These are phyloP conservation scores for Cerioporus squamosus DNA, from an alignment of 1,284 basidiomycete species.

Conservation along the genomic window DNA sequence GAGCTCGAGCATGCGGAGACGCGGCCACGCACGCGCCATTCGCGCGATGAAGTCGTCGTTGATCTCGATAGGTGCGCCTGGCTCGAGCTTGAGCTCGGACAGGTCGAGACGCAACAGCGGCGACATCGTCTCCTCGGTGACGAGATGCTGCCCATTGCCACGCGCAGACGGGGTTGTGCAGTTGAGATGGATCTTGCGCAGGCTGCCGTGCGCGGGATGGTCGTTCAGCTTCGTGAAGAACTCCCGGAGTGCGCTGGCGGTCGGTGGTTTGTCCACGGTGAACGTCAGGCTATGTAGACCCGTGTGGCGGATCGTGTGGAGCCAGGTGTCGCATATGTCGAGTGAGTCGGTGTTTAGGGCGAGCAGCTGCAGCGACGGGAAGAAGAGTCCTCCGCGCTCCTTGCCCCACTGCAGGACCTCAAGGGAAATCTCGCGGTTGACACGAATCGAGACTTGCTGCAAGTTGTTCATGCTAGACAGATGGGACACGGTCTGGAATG, in stretches of 20 bases:
- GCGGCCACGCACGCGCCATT: conserved; percentile 16
- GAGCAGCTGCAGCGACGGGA: conserved; percentile 10
- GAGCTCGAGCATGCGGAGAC: conserved; percentile 18
- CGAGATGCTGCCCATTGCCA: not conserved
- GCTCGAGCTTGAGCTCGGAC: conserved; percentile 12
- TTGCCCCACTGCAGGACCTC: not conserved
- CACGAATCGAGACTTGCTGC: conserved; percentile 8
- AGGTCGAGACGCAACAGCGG: conserved; percentile 18
- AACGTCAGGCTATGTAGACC: conserved; percentile 6
- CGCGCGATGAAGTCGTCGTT: conserved; percentile 17
- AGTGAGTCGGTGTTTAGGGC: conserved; percentile 9
- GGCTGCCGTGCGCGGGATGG: not conserved
- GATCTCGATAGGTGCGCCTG: conserved; percentile 15
- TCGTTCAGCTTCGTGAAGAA: conserved; percentile 13
- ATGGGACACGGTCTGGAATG: conserved; percentile 5
- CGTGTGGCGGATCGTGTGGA: conserved; percentile 11
- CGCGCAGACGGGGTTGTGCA: conserved; percentile 1
- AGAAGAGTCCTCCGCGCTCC: conserved; percentile 6
- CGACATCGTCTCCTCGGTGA: conserved; percentile 13
- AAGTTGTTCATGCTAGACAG: conserved; percentile 8
- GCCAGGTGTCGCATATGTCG: conserved; percentile 5
- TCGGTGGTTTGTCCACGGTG: conserved; percentile 5
- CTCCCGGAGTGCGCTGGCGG: conserved; percentile 5
- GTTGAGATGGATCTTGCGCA: conserved; percentile 6
- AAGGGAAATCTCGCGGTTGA: conserved; percentile 1